Evolutionary conservation across 345 rosid species (phyloP).

Genomic region (Aegle marmelos): DNA sequence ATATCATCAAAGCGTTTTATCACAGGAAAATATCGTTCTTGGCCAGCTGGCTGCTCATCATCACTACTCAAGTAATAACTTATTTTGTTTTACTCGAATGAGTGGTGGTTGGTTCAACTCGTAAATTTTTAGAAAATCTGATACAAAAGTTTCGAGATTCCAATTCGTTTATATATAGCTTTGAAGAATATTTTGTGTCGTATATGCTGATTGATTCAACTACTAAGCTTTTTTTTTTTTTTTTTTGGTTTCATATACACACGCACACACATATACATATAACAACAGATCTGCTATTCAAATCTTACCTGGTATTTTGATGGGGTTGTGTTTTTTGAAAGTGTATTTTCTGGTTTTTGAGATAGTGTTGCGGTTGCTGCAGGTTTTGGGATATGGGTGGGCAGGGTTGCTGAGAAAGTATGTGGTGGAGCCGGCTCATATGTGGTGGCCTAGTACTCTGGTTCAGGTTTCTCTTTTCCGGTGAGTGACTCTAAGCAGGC

Average conservation of each 20-base stretch:
- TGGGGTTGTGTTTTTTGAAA: neutral
- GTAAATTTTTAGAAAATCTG: neutral
- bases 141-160: no score
- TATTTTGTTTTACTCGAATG: no score
- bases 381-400: conserved; percentile 96
- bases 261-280: no score
- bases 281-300: neutral
- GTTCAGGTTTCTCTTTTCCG: conserved; percentile 89
- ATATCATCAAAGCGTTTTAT: conserved; percentile 73
- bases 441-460: conserved; percentile 94
- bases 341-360: neutral
- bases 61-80: conserved; percentile 70
- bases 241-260: no score
- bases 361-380: neutral
- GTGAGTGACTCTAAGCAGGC: conserved; percentile 25
- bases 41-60: conserved; percentile 79
- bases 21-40: conserved; percentile 56
- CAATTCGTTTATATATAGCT: no score
- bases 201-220: no score
- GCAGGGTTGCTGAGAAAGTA: conserved; percentile 86
- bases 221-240: no score
- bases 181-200: no score
- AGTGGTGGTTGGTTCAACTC: neutral
- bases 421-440: conserved; percentile 93
- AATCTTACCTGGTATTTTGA: no score